phyloP scores from a whole-genome alignment of 2,329 filamentous ascomycete species.

The Colletotrichum lindemuthianum region DNA sequence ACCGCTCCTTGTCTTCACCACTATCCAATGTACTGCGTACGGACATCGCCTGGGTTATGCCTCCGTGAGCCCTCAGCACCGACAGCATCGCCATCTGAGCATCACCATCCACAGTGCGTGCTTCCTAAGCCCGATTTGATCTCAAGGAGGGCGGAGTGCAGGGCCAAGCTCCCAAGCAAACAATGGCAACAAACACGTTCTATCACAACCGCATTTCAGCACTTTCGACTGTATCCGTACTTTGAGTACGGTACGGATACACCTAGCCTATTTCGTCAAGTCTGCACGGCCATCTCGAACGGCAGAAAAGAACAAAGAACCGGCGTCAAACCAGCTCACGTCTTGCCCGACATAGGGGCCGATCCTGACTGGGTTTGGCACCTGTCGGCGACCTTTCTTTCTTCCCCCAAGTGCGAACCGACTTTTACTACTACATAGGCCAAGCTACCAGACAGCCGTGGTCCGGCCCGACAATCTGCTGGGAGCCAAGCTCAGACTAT shows the following conservation, averaged over 20 bases:
- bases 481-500: slow-evolving; percentile 1
- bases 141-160: background rate
- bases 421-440: background rate
- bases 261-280: background rate
- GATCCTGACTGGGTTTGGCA: slow-evolving; percentile 7
- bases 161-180: slow-evolving; percentile 13
- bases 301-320: slow-evolving; percentile 17
- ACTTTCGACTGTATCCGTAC: background rate
- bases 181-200: slow-evolving; percentile 14
- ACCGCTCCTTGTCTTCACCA: background rate
- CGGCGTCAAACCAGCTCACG: slow-evolving; percentile 2
- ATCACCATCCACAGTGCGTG: no score
- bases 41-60: background rate
- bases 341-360: slow-evolving; percentile 15
- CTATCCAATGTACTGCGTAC: background rate
- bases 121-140: background rate
- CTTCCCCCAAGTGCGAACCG: background rate
- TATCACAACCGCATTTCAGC: background rate
- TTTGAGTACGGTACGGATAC: background rate
- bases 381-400: slow-evolving; percentile 15
- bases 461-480: slow-evolving; percentile 5
- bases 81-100: no score
- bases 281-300: background rate
- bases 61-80: no score
- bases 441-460: background rate